A percentile compares a stretch with the other conserved stretches of the same genome.
Conservation (phyloP, 768 basidiomycete genomes). For the Royoungia palumana region DNA sequence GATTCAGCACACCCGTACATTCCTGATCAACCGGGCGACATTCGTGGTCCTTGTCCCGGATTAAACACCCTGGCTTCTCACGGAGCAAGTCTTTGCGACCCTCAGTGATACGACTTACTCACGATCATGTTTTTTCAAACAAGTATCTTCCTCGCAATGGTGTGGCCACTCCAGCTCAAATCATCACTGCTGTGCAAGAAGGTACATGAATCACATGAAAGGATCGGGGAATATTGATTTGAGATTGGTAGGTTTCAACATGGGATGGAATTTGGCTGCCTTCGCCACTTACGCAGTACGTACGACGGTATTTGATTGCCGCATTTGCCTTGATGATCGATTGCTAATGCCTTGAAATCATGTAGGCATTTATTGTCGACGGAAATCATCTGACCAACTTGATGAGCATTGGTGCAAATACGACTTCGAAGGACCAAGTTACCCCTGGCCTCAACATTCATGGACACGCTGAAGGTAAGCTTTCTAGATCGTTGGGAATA, state of each 20-base stretch:
- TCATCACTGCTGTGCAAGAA: slow-evolving; percentile 23
- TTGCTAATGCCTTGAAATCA: neutral
- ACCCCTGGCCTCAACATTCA: slow-evolving; percentile 22
- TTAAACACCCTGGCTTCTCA: slow-evolving; percentile 27
- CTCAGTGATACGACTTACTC: neutral
- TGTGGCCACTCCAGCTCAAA: slow-evolving; percentile 22
- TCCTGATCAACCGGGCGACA: slow-evolving; percentile 16
- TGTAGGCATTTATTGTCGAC: slow-evolving; percentile 25
- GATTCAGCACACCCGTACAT: slow-evolving; percentile 18
- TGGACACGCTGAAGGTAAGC: slow-evolving; percentile 26
- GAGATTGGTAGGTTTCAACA: slow-evolving; percentile 19
- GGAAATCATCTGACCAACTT: slow-evolving; percentile 27
- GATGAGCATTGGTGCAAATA: slow-evolving; percentile 25
- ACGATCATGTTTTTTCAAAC: neutral
- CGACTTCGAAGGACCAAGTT: slow-evolving; percentile 8
- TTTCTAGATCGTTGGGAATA: neutral
- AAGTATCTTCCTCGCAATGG: slow-evolving; percentile 19
- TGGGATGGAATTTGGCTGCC: slow-evolving; percentile 20
- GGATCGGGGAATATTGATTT: neutral
- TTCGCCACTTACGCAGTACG: slow-evolving; percentile 21
- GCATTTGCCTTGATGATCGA: neutral
- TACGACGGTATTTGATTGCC: neutral
- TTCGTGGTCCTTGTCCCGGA: slow-evolving; percentile 27
- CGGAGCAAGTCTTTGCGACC: slow-evolving; percentile 14
- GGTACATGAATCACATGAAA: slow-evolving; percentile 1